Conservation (phyloP, 495 filamentous ascomycete species). For the Aspergillus biplanus region DNA sequence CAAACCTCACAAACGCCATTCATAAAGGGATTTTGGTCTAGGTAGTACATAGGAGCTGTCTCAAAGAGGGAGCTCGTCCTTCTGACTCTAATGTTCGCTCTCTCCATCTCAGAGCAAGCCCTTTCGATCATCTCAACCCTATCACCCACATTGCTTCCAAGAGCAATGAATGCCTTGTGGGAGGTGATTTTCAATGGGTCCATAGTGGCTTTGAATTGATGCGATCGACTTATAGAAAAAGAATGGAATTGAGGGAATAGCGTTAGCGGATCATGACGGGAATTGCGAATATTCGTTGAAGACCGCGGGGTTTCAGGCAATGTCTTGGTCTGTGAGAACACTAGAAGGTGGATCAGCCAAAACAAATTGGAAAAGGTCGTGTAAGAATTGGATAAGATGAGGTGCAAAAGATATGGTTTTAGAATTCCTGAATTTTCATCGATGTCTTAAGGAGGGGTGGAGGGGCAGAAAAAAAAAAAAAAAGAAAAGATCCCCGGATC, state of each 20-base stretch:
- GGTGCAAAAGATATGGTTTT: too few relatives aligned
- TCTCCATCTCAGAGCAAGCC: constrained; percentile 76
- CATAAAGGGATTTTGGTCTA: constrained; percentile 83
- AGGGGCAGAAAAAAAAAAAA: too few relatives aligned
- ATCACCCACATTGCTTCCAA: constrained; percentile 94
- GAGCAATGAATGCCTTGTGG: constrained; percentile 76
- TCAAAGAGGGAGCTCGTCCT: constrained; percentile 90
- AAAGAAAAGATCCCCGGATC: too few relatives aligned
- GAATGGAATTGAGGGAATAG: constrained; percentile 13
- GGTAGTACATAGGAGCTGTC: constrained; percentile 94
- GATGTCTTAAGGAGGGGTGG: too few relatives aligned
- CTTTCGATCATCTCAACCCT: constrained; percentile 79
- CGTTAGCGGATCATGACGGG: constrained; percentile 13
- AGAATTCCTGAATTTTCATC: too few relatives aligned
- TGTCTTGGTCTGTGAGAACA: not conserved
- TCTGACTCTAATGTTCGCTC: constrained; percentile 69
- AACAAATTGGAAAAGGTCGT: too few relatives aligned
- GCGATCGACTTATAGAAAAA: constrained; percentile 31
- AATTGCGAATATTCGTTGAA: not conserved
- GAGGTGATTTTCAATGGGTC: constrained; percentile 24
- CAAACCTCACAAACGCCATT: constrained; percentile 92
- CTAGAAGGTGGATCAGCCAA: not conserved
- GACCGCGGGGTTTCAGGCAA: not conserved
- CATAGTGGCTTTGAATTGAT: constrained; percentile 32
- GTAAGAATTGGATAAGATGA: too few relatives aligned